phyloP scores from a whole-genome alignment of 306 rosid species.

The Oemleria cerasiformis region DNA sequence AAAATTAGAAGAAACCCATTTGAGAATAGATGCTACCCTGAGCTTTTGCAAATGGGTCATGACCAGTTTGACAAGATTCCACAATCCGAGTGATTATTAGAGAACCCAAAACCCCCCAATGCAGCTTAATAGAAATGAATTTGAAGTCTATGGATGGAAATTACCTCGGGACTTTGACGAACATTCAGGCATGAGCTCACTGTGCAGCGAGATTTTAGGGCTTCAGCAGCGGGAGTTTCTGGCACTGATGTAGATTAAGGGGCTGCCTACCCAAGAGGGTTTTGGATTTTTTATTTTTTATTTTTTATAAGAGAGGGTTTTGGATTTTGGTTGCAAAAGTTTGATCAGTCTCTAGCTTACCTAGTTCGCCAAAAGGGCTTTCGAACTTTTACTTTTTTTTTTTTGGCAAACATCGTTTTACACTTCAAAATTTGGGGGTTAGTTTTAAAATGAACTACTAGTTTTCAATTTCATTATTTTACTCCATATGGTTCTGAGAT shows the following conservation, averaged over 20 bases:
- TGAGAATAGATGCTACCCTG: constrained; percentile 21
- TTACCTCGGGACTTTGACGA: constrained; percentile 23
- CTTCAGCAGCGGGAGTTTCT: neutral
- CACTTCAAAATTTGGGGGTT: too few relatives aligned
- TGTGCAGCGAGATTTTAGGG: neutral
- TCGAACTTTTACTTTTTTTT: neutral
- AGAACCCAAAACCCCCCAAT: neutral
- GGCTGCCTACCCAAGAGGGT: neutral
- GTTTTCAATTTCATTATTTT: too few relatives aligned
- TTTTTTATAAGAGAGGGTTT: too few relatives aligned
- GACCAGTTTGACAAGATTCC: constrained; percentile 18
- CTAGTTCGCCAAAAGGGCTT: neutral
- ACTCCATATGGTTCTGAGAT: too few relatives aligned
- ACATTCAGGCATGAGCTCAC: neutral
- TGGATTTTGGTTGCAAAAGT: neutral
- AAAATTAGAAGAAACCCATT: constrained; percentile 25
- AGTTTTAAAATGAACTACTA: too few relatives aligned
- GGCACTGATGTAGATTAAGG: neutral
- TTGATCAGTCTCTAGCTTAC: too few relatives aligned
- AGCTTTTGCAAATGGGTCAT: constrained; percentile 49
- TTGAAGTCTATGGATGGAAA: neutral
- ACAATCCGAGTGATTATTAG: neutral
- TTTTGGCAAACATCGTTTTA: too few relatives aligned
- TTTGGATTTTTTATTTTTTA: neutral
- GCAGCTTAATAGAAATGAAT: constrained; percentile 3